These are phyloP conservation scores for Puccinellia tenuiflora DNA, from an alignment of 176 grass and related monocot genomes.

Conservation along the genomic window DNA sequence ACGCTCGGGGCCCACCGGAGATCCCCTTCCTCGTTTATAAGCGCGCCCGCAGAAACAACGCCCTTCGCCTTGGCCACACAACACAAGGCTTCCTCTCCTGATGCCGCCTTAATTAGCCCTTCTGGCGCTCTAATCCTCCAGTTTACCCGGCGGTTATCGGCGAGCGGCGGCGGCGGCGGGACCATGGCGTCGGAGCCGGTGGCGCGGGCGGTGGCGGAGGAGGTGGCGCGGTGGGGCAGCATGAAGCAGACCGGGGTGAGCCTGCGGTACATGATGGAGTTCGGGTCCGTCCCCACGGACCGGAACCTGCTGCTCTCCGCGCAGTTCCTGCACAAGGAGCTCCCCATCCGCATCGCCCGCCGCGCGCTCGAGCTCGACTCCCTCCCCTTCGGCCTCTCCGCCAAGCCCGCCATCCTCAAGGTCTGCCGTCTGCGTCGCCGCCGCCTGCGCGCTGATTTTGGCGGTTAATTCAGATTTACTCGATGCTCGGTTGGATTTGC, in stretches of 20 bases:
- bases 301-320: constrained; percentile 75
- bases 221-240: constrained; percentile 71
- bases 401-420: constrained; percentile 74
- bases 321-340: constrained; percentile 87
- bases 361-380: constrained; percentile 70
- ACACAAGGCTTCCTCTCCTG: background rate
- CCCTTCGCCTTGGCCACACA: background rate
- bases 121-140: background rate
- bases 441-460: background rate
- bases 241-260: constrained; percentile 93
- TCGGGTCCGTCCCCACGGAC: constrained; percentile 62
- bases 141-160: background rate
- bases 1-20: background rate
- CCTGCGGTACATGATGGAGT: constrained; percentile 98
- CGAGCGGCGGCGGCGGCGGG: background rate
- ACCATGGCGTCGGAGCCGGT: constrained; percentile 59
- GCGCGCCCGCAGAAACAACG: background rate
- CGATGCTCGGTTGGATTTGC: background rate
- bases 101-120: background rate
- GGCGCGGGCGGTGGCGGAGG: constrained; percentile 66
- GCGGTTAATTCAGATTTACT: background rate
- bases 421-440: constrained; percentile 8
- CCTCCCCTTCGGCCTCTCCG: constrained; percentile 70
- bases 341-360: constrained; percentile 75
- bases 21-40: constrained; percentile 22